These are phyloP conservation scores for Wickerhamiella spandovensis DNA, from an alignment of 805 yeast species.

Conservation along the genomic window DNA sequence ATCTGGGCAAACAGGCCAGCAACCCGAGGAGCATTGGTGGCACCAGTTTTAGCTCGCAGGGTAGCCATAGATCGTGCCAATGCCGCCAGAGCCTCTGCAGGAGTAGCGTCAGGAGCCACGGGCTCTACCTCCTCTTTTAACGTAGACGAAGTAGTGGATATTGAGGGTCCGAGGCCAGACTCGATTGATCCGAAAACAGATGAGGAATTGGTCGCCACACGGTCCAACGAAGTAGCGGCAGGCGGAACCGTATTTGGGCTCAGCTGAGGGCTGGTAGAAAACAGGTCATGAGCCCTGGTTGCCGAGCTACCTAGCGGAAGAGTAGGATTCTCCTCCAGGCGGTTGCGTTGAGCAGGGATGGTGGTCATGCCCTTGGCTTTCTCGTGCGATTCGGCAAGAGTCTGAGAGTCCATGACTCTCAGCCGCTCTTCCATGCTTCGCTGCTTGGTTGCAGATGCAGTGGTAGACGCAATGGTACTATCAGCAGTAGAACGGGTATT, in stretches of 20 bases:
- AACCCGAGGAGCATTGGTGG: conserved; percentile 5
- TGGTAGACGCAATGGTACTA: not conserved
- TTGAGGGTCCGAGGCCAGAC: not conserved
- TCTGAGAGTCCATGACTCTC: not conserved
- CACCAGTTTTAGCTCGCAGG: not conserved
- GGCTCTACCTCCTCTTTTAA: not conserved
- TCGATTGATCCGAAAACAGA: not conserved
- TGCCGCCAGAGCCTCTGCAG: not conserved
- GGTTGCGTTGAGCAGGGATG: not conserved
- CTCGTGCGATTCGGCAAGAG: conserved; percentile 1
- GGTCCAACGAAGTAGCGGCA: not conserved
- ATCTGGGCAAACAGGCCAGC: conserved; percentile 8
- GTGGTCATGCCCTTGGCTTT: not conserved
- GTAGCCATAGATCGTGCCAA: not conserved
- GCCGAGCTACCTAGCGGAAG: not conserved
- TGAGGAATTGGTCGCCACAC: not conserved
- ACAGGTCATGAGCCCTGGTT: not conserved
- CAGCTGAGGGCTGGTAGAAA: not conserved
- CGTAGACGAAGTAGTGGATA: not conserved
- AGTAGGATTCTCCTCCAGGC: not conserved
- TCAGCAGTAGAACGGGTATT: not conserved
- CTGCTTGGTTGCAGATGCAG: not conserved
- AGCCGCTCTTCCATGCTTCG: conserved; percentile 1
- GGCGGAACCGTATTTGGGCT: not conserved
- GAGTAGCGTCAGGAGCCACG: not conserved